Evolutionary conservation across 495 filamentous ascomycete species (phyloP), one percentile per base, ranked within the genome.

Genomic region (Podospora fimiseda): DNA sequence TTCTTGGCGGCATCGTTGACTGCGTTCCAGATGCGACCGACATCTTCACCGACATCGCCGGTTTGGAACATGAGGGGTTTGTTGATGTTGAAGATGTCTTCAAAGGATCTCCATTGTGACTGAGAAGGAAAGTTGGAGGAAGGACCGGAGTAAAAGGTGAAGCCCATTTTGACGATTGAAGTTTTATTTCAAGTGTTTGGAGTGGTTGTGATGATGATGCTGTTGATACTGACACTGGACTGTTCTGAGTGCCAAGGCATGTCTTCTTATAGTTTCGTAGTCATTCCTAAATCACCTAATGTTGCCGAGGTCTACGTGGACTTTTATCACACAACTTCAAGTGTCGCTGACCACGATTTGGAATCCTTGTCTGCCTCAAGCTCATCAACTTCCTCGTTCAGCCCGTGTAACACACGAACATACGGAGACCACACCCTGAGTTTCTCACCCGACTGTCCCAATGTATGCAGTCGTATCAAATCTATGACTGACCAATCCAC

Each of bases 61-160:
- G 62, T 66, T 1, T 53, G 44, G 24, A 55, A 42, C 65, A 74
- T 69, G 14, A 58, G 43, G 23, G 51, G 13, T 59, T 67, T 61
- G 65, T 73, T 71, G 46, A 56, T 46, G 39, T 63, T 64, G 63
- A 71, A 74, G 50, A 74, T 63, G n/a, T 64, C 54, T 13, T 65
- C 61, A 39, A 68, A 72, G 7, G 57, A 43, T 40, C 60, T 60
- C 71, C 70, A 74, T 22, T 57, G 51, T 57, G 45, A 20, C 50
- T 50, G 66, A 48, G 39, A 16, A 44, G 68, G 71, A 63, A 69
- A 73, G 62, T 59, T 67, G 24, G 60, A 55, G 23, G 60, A 54
- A 24, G 63, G 64, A 22, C 69, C 71, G 53, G 50, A 50, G 66
- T 70, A 71, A 36, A 18, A 39, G n/a, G 49, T 53, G 42, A 48